Conservation (phyloP, 352 stramenopile genomes). For the Saprolegnia diclina region DNA sequence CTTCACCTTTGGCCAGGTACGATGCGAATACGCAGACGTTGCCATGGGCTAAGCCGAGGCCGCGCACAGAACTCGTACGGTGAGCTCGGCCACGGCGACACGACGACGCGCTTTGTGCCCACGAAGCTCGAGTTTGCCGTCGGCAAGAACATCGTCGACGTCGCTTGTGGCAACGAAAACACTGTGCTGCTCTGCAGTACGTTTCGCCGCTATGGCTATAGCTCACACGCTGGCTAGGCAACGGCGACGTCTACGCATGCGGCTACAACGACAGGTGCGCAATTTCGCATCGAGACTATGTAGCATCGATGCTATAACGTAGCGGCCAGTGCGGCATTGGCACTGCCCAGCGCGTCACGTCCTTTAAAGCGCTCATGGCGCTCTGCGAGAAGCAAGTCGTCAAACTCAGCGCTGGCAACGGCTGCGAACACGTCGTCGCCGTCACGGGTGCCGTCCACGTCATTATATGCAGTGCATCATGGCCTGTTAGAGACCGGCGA, state of each 20-base stretch:
- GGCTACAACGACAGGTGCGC: constrained; percentile 89
- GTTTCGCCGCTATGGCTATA: neutral
- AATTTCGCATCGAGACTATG: neutral
- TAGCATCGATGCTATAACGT: too few relatives aligned
- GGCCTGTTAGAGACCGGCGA: constrained; percentile 47
- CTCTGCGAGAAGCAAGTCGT: constrained; percentile 56
- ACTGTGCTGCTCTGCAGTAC: constrained; percentile 75
- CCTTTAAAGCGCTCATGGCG: constrained; percentile 40
- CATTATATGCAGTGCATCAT: neutral
- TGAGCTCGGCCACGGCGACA: constrained; percentile 86
- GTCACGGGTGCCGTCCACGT: constrained; percentile 45
- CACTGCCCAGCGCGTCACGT: constrained; percentile 65
- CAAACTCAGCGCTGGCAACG: constrained; percentile 86
- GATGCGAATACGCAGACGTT: too few relatives aligned
- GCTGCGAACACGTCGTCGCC: constrained; percentile 87
- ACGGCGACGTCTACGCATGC: constrained; percentile 80
- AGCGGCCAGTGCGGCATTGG: constrained; percentile 88
- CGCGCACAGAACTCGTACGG: constrained; percentile 85
- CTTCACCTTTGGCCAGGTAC: constrained; percentile 46
- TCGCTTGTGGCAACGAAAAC: constrained; percentile 88
- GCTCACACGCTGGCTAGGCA: constrained; percentile 29
- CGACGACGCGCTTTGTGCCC: constrained; percentile 50
- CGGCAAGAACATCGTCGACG: constrained; percentile 55
- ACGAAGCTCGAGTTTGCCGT: constrained; percentile 40
- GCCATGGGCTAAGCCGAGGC: neutral